Percentiles rank a stretch among this genome's conserved stretches.
Conservation (phyloP, 805 yeast species). For the Yamadazyma paraphyllophila region DNA sequence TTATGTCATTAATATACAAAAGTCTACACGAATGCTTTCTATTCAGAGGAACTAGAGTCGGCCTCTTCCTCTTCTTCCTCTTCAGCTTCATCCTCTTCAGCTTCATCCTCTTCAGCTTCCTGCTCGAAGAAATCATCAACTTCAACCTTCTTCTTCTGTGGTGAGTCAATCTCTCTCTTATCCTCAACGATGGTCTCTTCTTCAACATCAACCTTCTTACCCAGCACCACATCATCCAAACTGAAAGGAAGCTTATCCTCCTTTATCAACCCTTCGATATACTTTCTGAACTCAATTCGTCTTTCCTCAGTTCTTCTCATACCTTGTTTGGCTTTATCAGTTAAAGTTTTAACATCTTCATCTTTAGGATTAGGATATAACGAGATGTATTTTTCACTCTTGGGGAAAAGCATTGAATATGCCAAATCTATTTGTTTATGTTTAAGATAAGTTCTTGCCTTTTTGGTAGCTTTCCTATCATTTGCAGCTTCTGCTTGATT, state of each 20-base stretch:
- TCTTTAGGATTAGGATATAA: conserved; percentile 54
- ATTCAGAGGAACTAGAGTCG: background rate
- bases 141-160: conserved; percentile 31
- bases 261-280: conserved; percentile 51
- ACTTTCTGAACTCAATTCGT: conserved; percentile 44
- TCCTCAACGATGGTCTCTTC: conserved; percentile 19
- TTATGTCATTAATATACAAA: conserved; percentile 7
- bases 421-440: conserved; percentile 69
- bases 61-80: background rate
- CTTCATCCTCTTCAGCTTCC: conserved; percentile 1
- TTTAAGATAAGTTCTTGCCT: conserved; percentile 47
- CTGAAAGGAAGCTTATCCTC: conserved; percentile 53
- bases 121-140: conserved; percentile 46
- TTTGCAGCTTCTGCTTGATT: conserved; percentile 34
- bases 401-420: conserved; percentile 76
- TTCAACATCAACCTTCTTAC: conserved; percentile 24
- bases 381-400: conserved; percentile 73
- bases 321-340: conserved; percentile 43
- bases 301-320: conserved; percentile 40
- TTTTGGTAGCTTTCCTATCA: conserved; percentile 38
- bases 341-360: conserved; percentile 22
- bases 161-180: conserved; percentile 43
- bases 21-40: conserved; percentile 2
- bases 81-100: background rate
- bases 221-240: conserved; percentile 45